Conservation (phyloP, 768 basidiomycete genomes). For the Tylopilus sp. region DNA sequence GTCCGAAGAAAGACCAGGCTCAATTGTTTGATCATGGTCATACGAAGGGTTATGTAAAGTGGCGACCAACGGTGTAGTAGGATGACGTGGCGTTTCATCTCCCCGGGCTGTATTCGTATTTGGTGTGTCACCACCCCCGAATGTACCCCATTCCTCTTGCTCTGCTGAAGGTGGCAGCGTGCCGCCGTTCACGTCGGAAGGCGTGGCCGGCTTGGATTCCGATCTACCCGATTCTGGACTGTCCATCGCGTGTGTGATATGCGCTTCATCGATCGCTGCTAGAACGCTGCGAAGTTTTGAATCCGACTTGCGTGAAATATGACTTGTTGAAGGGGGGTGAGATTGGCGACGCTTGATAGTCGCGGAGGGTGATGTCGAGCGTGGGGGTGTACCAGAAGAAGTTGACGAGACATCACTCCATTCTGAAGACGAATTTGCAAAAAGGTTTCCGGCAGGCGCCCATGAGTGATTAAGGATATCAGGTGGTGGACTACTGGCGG, state of each 20-base stretch:
- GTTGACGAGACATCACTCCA: slow-evolving; percentile 48
- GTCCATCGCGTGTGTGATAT: slow-evolving; percentile 34
- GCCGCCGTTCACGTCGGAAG: slow-evolving; percentile 30
- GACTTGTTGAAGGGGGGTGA: slow-evolving; percentile 39
- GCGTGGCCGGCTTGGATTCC: slow-evolving; percentile 23
- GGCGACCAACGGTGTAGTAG: slow-evolving; percentile 23
- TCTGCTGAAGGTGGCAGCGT: slow-evolving; percentile 24
- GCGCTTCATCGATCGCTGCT: slow-evolving; percentile 66
- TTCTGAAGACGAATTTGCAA: slow-evolving; percentile 50
- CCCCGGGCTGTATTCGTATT: slow-evolving; percentile 32
- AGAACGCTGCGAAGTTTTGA: slow-evolving; percentile 71
- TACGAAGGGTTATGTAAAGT: slow-evolving; percentile 22
- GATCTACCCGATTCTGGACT: slow-evolving; percentile 12
- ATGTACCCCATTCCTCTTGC: slow-evolving; percentile 37
- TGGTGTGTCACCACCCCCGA: slow-evolving; percentile 40
- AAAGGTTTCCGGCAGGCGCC: slow-evolving; percentile 46
- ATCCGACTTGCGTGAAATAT: slow-evolving; percentile 52
- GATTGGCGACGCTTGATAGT: slow-evolving; percentile 48
- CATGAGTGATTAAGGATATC: slow-evolving; percentile 42
- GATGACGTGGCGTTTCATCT: slow-evolving; percentile 47
- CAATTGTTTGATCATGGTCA: slow-evolving; percentile 21
- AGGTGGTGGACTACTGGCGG: slow-evolving; percentile 34
- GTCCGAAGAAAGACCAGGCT: slow-evolving; percentile 16
- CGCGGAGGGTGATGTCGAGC: slow-evolving; percentile 50
- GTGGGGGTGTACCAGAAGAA: slow-evolving; percentile 40